Evolutionary conservation across 306 rosid species (phyloP).

Genomic region (Comarum palustre): DNA sequence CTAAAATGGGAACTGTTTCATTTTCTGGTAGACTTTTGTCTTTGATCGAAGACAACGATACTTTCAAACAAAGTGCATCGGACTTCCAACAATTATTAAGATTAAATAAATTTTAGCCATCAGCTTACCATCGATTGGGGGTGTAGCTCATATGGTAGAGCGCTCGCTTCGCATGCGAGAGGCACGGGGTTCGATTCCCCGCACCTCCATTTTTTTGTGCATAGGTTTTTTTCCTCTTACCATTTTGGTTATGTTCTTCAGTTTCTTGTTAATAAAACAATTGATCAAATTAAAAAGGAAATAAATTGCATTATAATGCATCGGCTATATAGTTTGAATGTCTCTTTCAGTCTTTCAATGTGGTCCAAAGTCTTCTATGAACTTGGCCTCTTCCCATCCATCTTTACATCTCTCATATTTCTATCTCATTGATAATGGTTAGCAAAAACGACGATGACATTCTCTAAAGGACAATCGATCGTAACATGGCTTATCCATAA

Average conservation of each 20-base stretch:
- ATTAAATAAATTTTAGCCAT: too few relatives aligned
- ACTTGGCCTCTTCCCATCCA: not conserved
- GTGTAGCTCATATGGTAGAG: conserved; percentile 80
- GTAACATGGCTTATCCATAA: not conserved
- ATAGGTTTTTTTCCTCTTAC: too few relatives aligned
- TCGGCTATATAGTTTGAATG: not conserved
- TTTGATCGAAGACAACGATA: too few relatives aligned
- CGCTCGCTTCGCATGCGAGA: conserved; percentile 73
- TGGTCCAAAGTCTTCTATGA: conserved; percentile 3
- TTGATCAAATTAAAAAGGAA: too few relatives aligned
- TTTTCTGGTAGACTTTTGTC: not conserved
- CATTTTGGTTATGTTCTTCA: too few relatives aligned
- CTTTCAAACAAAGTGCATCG: not conserved
- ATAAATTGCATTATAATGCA: too few relatives aligned
- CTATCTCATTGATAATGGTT: not conserved
- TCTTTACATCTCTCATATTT: not conserved
- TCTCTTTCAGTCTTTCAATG: not conserved
- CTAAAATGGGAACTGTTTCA: not conserved
- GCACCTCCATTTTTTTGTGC: conserved; percentile 80
- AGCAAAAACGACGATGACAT: not conserved
- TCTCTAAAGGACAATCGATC: not conserved
- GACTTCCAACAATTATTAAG: too few relatives aligned
- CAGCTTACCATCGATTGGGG: conserved; percentile 34
- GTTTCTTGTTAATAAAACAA: too few relatives aligned
- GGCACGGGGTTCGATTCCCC: conserved; percentile 99